A percentile compares a stretch with the other conserved stretches of the same genome.
These are phyloP conservation scores for Kregervanrija delftensis DNA, from an alignment of 805 yeast genomes.

Conservation along the genomic window DNA sequence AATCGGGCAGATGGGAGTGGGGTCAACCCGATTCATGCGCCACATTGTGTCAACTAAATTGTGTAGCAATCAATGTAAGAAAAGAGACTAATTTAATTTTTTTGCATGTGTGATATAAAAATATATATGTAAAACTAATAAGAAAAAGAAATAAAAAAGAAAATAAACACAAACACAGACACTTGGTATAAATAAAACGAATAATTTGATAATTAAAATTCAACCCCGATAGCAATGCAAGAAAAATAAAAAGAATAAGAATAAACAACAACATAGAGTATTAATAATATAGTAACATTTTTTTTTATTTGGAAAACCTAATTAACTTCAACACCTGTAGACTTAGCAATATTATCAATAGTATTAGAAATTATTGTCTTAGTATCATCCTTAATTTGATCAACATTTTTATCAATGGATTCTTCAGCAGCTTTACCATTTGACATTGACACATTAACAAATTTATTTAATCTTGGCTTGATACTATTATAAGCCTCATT, in stretches of 20 bases:
- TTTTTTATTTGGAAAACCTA: neutral
- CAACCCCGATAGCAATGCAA: neutral
- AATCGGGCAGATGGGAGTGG: too few species aligned
- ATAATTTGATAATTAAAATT: neutral
- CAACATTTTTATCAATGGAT: constrained; percentile 2
- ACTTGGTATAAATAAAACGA: neutral
- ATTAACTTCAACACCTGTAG: constrained; percentile 27
- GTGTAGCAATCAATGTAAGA: too few species aligned
- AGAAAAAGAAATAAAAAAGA: neutral
- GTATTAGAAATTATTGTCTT: neutral
- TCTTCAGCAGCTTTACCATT: constrained; percentile 11
- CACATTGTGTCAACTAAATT: too few species aligned
- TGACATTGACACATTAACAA: constrained; percentile 17
- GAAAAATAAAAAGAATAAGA: neutral
- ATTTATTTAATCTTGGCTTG: constrained; percentile 27
- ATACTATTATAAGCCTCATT: constrained; percentile 28
- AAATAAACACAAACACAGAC: neutral
- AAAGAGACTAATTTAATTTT: too few species aligned
- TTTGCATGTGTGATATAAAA: too few species aligned
- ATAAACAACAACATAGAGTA: neutral
- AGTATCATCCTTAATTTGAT: constrained; percentile 1
- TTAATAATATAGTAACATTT: neutral
- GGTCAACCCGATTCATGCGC: too few species aligned
- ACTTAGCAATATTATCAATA: neutral
- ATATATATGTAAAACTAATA: neutral